Evolutionary conservation across 495 filamentous ascomycete genomes (phyloP), one percentile per base, ranked within the genome.

Genomic region (Penicillium parvum): DNA sequence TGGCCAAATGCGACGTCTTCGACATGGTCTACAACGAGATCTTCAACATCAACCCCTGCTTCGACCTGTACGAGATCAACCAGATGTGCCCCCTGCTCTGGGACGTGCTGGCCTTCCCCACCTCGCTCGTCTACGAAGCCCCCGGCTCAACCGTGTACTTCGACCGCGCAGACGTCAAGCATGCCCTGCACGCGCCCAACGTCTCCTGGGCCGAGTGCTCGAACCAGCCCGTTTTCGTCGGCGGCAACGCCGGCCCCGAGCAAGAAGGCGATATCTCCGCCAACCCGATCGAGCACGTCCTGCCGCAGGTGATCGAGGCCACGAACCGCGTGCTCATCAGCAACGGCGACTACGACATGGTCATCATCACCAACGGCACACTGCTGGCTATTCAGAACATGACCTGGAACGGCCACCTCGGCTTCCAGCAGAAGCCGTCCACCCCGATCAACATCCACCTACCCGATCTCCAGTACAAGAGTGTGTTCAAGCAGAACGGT

Each of bases 381-480:
- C 61, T 84, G 4, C 55, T 84, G 26, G 62, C 73, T 22, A 79
- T 84, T 47, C 79, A 84, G 57, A 84, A 84, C 58, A 81, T 84
- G 77, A 84, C 79, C 4, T 85, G 79, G 77, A 75, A 78, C 47
- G 79, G 81, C 15, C 55, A 69, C 17, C 71, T 82, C n/a, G 81
- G 79, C 0, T 84, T 84, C 66, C 61, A 75, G 42, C 20, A 49
- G 11, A 44, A 58, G 25, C 75, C 74, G 0, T 49, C 37, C 11
- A 60, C 55, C 3, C 57, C 65, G 5, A 71, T 71, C 45, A 53
- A 66, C 44, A 64, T 71, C 45, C 32, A 57, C 9, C 52, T 69
- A 4, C 45, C 58, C 4, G 68, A 72, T 40, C 57, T 66, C 8
- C 51, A 60, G 48, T 71, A 65, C 41, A 38, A 38, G 17, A 34